Percentiles rank a stretch among this genome's conserved stretches.
Conservation (phyloP, 208 protist genomes). For the Balamuthia mandrillaris region DNA sequence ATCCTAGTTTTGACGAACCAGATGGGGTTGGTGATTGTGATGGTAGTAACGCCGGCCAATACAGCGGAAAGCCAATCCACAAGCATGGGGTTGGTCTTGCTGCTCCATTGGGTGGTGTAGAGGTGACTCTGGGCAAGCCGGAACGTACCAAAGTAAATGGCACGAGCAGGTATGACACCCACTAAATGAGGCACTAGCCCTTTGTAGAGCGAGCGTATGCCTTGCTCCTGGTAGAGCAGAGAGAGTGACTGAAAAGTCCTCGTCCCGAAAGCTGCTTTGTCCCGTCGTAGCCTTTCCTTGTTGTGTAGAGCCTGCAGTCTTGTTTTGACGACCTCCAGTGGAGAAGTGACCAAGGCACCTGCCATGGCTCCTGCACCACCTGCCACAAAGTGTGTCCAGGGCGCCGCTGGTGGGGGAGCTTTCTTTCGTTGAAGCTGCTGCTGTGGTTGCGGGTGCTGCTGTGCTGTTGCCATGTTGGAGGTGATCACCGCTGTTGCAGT, state of each 20-base stretch:
- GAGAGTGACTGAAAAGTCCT: conserved; percentile 21
- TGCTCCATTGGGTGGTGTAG: background rate
- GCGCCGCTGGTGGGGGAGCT: background rate
- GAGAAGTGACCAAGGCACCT: conserved; percentile 55
- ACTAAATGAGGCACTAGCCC: conserved; percentile 52
- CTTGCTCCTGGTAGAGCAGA: conserved; percentile 40
- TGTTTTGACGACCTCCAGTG: conserved; percentile 62
- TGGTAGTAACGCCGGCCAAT: conserved; percentile 35
- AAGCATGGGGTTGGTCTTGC: background rate
- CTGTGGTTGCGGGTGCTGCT: too few relatives aligned
- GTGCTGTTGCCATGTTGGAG: too few relatives aligned
- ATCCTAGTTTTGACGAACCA: conserved; percentile 52
- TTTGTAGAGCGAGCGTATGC: conserved; percentile 43
- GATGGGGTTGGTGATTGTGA: conserved; percentile 37
- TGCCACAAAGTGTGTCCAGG: background rate
- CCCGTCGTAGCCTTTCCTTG: conserved; percentile 25
- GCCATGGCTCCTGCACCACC: conserved; percentile 42
- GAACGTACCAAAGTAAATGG: conserved; percentile 44
- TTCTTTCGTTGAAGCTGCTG: too few relatives aligned
- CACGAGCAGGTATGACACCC: conserved; percentile 55
- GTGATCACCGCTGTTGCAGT: too few relatives aligned
- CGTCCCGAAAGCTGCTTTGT: conserved; percentile 27
- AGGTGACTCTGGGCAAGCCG: background rate
- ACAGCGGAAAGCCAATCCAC: background rate
- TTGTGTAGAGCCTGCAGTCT: conserved; percentile 44